phyloP scores from a whole-genome alignment of 768 basidiomycete genomes.

The Lentinula sp. region DNA sequence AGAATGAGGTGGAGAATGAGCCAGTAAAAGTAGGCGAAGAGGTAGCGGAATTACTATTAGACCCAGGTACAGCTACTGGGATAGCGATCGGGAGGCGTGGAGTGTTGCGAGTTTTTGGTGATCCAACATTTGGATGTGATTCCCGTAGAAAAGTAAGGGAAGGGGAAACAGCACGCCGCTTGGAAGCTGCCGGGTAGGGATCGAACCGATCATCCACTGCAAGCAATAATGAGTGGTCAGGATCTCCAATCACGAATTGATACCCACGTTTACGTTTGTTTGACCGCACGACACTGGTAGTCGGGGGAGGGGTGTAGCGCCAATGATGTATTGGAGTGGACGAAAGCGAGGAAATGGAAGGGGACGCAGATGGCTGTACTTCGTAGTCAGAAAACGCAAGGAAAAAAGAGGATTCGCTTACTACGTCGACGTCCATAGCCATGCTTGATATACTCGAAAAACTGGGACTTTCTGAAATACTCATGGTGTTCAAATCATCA shows the following conservation, averaged over 20 bases:
- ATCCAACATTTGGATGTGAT: slow-evolving; percentile 41
- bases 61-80: slow-evolving; percentile 56
- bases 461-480: slow-evolving; percentile 54
- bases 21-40: slow-evolving; percentile 68
- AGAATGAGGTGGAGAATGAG: slow-evolving; percentile 40
- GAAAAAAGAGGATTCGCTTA: slow-evolving; percentile 28
- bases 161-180: slow-evolving; percentile 80
- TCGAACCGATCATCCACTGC: slow-evolving; percentile 82
- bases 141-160: slow-evolving; percentile 67
- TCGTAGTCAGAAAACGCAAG: slow-evolving; percentile 10
- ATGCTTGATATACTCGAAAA: slow-evolving; percentile 30
- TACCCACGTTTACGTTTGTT: slow-evolving; percentile 76
- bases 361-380: slow-evolving; percentile 51
- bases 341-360: slow-evolving; percentile 46
- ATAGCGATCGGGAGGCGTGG: slow-evolving; percentile 59
- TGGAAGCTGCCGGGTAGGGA: slow-evolving; percentile 72
- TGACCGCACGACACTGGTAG: slow-evolving; percentile 64
- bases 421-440: slow-evolving; percentile 72
- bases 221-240: background rate
- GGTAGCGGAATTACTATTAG: slow-evolving; percentile 53
- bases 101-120: slow-evolving; percentile 43
- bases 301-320: slow-evolving; percentile 81
- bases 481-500: slow-evolving; percentile 51
- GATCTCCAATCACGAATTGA: background rate
- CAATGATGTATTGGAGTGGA: slow-evolving; percentile 55